These are phyloP conservation scores for Lyophyllum decastes DNA, from an alignment of 768 basidiomycete species.

Conservation along the genomic window DNA sequence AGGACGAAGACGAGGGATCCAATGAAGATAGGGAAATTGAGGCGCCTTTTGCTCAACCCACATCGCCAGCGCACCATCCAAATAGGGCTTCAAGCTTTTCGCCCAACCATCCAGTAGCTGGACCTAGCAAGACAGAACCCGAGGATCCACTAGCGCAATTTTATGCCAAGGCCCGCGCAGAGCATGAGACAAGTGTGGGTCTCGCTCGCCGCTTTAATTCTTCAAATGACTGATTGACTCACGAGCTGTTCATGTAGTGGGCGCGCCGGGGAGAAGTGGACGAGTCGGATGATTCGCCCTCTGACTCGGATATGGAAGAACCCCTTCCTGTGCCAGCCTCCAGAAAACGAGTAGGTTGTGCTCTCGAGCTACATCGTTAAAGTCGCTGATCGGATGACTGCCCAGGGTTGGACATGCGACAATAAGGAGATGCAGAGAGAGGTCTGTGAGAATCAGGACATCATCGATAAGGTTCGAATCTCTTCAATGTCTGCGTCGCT, in stretches of 20 bases:
- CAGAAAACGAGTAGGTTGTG: conserved; percentile 27
- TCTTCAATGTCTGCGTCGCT: background rate
- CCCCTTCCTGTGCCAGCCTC: conserved; percentile 20
- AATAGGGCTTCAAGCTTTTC: conserved; percentile 8
- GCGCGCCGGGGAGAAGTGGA: conserved; percentile 37
- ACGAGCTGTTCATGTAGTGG: conserved; percentile 25
- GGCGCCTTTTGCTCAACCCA: conserved; percentile 13
- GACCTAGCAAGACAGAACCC: conserved; percentile 3
- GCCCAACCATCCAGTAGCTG: background rate
- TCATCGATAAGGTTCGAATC: conserved; percentile 64
- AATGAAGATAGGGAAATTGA: background rate
- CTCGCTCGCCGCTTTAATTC: background rate
- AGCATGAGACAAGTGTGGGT: conserved; percentile 44
- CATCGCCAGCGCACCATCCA: conserved; percentile 9
- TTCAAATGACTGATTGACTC: background rate
- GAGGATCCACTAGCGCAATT: conserved; percentile 67
- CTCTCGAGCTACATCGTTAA: background rate
- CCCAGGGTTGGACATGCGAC: conserved; percentile 72
- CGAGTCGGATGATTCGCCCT: conserved; percentile 27
- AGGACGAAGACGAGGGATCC: conserved; percentile 9
- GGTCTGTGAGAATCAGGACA: conserved; percentile 64
- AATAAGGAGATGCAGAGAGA: conserved; percentile 34
- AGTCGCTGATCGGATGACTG: background rate
- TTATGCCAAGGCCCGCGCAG: conserved; percentile 57
- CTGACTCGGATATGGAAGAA: conserved; percentile 21